Base-by-base conservation (phyloP, 2,329 filamentous ascomycete genomes). In the Cladobotryum mycophilum region DNA sequence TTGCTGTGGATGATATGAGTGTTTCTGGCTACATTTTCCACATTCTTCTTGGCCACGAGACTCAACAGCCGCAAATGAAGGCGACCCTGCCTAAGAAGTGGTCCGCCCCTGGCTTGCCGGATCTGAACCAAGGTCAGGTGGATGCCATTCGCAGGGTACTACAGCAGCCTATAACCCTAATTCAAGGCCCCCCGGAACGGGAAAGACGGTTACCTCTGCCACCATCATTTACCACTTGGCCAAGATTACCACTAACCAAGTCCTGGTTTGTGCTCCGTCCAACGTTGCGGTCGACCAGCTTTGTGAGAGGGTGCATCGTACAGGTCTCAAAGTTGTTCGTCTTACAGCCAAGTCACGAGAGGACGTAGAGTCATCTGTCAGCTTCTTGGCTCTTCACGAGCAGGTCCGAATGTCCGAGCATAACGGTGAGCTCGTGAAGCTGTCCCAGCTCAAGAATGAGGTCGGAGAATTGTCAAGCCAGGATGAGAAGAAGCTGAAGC, bases 1-100 rank as follows among this genome's bases (percentile, higher is more conserved):
- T 99, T 66, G 93, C 93, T 5, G 84, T 97, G 41, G 92, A 99
- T 60, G 93, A 99, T 69, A 88, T 95, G 86, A 96, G 91, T 64
- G 92, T 99, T 41, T 97, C 93, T 18, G 93, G 93, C 36, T 99
- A 96, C 71, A 96, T 99, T 57, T 99, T 97, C 74, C 93, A 99
- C 68, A 93, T 93, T 58, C 80, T 99, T 18, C 82, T 99, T 33
- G 93, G 93, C 48, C 90, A 97, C 63, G 92, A 97, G 66, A 93
- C 97, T 53, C 89, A 90, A 25, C 84, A 92, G 37, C 91, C 90
- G 47, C 90, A 92, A 5, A 93, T 96, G 85, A 97, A 96, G 76
- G 91, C 89, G 25, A 87, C 89, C 60, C 81, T 97, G 68, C 93
- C 93, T 55, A 93, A 95, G 74, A 96, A 97, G 71, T 97, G 96